A percentile compares a stretch with the other conserved stretches of the same genome.
Conservation (phyloP, 768 basidiomycete species). For the Agaricus bisporus region DNA sequence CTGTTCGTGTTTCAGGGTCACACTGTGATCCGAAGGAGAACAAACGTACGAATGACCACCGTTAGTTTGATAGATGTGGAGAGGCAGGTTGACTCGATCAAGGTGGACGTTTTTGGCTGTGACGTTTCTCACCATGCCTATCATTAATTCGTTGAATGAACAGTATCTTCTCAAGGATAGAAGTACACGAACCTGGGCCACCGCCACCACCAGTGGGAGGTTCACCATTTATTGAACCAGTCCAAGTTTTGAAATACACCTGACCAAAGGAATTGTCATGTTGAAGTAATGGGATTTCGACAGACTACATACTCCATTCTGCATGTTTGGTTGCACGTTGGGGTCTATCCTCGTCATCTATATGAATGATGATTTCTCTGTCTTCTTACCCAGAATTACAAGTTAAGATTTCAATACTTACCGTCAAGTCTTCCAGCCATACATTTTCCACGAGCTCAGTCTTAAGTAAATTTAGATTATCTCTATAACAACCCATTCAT, state of each 20-base stretch:
- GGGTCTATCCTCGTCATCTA: slow-evolving; percentile 44
- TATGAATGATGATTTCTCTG: neutral
- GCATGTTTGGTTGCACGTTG: slow-evolving; percentile 52
- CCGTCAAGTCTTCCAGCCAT: slow-evolving; percentile 5
- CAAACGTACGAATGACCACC: slow-evolving; percentile 9
- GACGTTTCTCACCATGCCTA: slow-evolving; percentile 43
- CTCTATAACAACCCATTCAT: neutral
- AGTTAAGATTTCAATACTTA: neutral
- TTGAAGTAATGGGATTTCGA: neutral
- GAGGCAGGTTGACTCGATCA: slow-evolving; percentile 31
- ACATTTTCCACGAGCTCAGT: slow-evolving; percentile 35
- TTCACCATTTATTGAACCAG: slow-evolving; percentile 40
- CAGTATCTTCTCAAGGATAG: neutral
- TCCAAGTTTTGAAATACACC: slow-evolving; percentile 57
- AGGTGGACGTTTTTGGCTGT: slow-evolving; percentile 35
- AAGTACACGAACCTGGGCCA: slow-evolving; percentile 32
- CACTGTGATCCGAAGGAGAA: too few species aligned
- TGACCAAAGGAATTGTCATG: slow-evolving; percentile 13
- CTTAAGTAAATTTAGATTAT: neutral
- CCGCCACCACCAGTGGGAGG: slow-evolving; percentile 56
- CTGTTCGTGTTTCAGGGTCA: slow-evolving; percentile 22
- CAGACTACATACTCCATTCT: slow-evolving; percentile 34
- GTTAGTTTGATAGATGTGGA: slow-evolving; percentile 9
- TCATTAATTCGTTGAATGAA: neutral
- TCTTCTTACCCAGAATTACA: neutral